Evolutionary conservation across 441 rosid genomes (phyloP).

Genomic region (Dalechampia spathulata): DNA sequence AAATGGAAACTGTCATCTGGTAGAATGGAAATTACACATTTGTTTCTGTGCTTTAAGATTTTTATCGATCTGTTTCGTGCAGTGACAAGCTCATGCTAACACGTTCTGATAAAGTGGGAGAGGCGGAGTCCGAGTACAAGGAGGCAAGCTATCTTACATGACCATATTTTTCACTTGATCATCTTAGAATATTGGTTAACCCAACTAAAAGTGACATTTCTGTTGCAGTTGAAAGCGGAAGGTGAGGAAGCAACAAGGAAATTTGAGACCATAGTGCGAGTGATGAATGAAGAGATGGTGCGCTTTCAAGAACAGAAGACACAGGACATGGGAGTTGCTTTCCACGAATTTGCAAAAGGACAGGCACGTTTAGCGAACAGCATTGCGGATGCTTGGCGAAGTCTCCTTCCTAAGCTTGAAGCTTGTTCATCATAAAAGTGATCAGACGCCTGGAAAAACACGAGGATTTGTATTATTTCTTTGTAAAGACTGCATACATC

Average conservation of each 20-base stretch:
- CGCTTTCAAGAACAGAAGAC: slow-evolving; percentile 93
- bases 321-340: slow-evolving; percentile 75
- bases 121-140: slow-evolving; percentile 78
- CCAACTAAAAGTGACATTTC: slow-evolving; percentile 7
- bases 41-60: background rate
- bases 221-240: slow-evolving; percentile 71
- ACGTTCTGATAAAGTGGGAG: slow-evolving; percentile 83
- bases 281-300: slow-evolving; percentile 86
- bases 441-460: slow-evolving; percentile 12
- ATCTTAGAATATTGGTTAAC: background rate
- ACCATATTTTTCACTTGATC: background rate
- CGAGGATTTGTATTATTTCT: slow-evolving; percentile 3
- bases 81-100: slow-evolving; percentile 92
- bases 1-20: background rate
- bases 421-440: slow-evolving; percentile 38
- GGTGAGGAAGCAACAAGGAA: slow-evolving; percentile 73
- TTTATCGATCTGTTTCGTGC: slow-evolving; percentile 9
- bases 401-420: slow-evolving; percentile 96
- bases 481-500: slow-evolving; percentile 14
- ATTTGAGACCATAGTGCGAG: slow-evolving; percentile 65
- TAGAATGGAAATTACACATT: background rate
- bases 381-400: slow-evolving; percentile 92
- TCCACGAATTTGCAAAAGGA: slow-evolving; percentile 92
- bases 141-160: slow-evolving; percentile 42
- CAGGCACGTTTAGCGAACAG: slow-evolving; percentile 82